Evolutionary conservation across 1,139 yeast species (phyloP).

Genomic region (Zygoascus meyerae): DNA sequence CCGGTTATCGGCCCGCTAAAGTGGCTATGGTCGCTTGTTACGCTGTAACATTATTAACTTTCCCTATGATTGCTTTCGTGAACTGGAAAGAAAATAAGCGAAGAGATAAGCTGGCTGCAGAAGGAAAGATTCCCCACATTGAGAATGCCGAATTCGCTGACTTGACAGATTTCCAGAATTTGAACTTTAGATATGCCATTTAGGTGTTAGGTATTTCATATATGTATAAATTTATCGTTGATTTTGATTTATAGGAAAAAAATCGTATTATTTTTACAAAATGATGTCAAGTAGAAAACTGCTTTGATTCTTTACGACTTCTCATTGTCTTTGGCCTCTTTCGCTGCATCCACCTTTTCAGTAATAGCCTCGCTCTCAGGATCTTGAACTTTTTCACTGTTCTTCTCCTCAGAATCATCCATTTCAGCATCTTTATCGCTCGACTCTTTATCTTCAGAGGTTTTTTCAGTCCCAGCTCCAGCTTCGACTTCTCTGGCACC

Average conservation of each 20-base stretch:
- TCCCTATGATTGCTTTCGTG: slow-evolving; percentile 29
- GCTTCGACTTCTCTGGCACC: neutral
- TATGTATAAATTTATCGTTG: no score
- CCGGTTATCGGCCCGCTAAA: slow-evolving; percentile 43
- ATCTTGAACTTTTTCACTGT: neutral
- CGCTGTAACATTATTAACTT: slow-evolving; percentile 24
- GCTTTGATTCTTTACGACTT: no score
- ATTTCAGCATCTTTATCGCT: neutral
- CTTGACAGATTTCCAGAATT: slow-evolving; percentile 61
- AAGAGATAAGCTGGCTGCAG: slow-evolving; percentile 31
- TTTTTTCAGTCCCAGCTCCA: neutral
- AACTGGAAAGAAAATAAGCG: slow-evolving; percentile 34
- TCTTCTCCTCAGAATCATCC: neutral
- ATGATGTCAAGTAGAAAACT: no score
- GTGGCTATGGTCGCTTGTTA: slow-evolving; percentile 39
- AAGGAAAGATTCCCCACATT: slow-evolving; percentile 35
- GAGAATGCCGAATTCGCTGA: slow-evolving; percentile 50
- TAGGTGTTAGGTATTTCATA: slow-evolving; percentile 10
- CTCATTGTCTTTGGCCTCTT: no score
- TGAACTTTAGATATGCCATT: slow-evolving; percentile 36
- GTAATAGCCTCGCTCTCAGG: no score
- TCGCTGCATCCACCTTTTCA: no score
- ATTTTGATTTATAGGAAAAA: no score
- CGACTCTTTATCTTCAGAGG: neutral
- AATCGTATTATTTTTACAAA: no score